Evolutionary conservation across 2,329 filamentous ascomycete genomes (phyloP).

Genomic region (Paracamarosporium sp.): DNA sequence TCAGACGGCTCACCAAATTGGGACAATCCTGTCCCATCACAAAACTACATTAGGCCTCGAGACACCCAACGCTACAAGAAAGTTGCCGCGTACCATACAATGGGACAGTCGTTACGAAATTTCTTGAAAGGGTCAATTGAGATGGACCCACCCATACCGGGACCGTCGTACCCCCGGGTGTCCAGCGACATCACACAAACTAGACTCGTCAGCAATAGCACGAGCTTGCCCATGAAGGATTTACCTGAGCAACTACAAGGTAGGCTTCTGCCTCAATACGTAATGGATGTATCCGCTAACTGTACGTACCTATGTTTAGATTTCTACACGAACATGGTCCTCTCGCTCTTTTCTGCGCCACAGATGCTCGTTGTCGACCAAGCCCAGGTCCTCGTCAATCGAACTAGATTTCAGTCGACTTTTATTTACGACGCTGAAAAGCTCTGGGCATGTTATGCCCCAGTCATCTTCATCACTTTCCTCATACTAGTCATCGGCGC

Average conservation of each 20-base stretch:
- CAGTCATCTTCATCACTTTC: slow-evolving; percentile 38
- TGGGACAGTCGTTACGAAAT: slow-evolving; percentile 37
- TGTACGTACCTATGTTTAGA: background rate
- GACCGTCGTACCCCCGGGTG: slow-evolving; percentile 33
- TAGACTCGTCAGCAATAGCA: slow-evolving; percentile 48
- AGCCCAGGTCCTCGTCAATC: slow-evolving; percentile 23
- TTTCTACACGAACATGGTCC: slow-evolving; percentile 43
- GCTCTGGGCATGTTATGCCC: slow-evolving; percentile 44
- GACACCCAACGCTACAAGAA: slow-evolving; percentile 40
- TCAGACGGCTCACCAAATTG: slow-evolving; percentile 49
- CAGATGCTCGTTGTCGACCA: slow-evolving; percentile 33
- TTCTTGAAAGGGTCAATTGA: slow-evolving; percentile 42
- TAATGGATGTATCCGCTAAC: background rate
- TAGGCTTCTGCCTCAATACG: background rate
- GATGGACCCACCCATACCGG: slow-evolving; percentile 32
- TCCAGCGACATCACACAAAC: slow-evolving; percentile 50
- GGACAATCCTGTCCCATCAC: slow-evolving; percentile 27
- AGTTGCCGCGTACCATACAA: slow-evolving; percentile 41
- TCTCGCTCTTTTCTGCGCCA: slow-evolving; percentile 44
- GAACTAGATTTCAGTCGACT: slow-evolving; percentile 31
- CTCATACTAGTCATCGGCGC: slow-evolving; percentile 35
- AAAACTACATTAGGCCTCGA: slow-evolving; percentile 34
- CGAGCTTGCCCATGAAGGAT: slow-evolving; percentile 30
- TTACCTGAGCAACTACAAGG: slow-evolving; percentile 29
- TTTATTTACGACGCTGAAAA: slow-evolving; percentile 38